Conservation (phyloP, 192 early-diverging fungal species). For the Linnemannia schmuckeri region DNA sequence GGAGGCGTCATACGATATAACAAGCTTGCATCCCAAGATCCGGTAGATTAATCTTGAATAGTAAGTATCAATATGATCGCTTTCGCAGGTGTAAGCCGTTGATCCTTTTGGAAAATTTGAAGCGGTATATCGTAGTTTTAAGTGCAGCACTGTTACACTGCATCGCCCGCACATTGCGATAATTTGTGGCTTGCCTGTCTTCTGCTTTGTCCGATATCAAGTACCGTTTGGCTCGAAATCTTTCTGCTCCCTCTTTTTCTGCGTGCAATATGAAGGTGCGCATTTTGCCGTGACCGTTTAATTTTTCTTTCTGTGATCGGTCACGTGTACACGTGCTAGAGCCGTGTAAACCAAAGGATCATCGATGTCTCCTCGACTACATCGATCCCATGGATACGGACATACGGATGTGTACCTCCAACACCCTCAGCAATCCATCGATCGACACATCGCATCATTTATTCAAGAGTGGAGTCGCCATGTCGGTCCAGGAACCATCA, state of each 20-base stretch:
- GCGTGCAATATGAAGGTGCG: conserved; percentile 49
- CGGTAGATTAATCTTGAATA: too few relatives aligned
- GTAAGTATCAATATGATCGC: too few relatives aligned
- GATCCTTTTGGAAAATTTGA: too few relatives aligned
- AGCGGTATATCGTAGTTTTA: background rate
- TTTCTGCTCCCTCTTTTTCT: conserved; percentile 32
- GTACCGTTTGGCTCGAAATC: background rate
- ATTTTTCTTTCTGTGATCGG: background rate
- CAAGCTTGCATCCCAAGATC: too few relatives aligned
- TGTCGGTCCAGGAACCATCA: background rate
- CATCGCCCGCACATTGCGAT: background rate
- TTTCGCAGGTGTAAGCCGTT: too few relatives aligned
- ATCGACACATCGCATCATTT: conserved; percentile 18
- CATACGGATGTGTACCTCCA: background rate
- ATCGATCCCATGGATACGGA: conserved; percentile 14
- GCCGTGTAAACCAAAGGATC: conserved; percentile 1
- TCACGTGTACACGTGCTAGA: conserved; percentile 26
- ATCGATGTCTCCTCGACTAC: background rate
- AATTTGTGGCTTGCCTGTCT: background rate
- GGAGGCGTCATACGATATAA: too few relatives aligned
- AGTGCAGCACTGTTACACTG: background rate
- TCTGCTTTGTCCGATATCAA: background rate
- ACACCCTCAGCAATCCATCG: conserved; percentile 21
- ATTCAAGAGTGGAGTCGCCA: background rate
- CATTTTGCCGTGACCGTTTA: background rate